Conservation (phyloP, 139 green algal genomes). For the Volvox reticuliferus region DNA sequence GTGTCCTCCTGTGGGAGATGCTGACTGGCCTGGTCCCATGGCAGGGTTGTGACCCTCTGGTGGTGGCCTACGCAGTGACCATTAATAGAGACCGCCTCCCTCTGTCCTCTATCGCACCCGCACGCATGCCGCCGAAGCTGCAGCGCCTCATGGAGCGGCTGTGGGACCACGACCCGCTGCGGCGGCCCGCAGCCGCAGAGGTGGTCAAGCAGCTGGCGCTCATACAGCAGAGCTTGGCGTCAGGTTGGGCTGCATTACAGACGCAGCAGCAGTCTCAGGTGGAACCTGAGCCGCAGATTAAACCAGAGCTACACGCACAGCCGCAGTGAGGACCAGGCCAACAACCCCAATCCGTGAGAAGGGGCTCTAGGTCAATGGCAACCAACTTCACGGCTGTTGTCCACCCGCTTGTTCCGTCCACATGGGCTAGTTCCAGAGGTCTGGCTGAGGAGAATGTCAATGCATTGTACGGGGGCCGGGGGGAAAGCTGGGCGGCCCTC, state of each 20-base stretch:
- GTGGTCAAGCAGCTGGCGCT: conserved; percentile 31
- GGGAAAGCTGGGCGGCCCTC: too few relatives aligned
- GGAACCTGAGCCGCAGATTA: not conserved
- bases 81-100: not conserved
- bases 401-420: too few relatives aligned
- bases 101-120: not conserved
- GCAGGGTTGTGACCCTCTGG: conserved; percentile 3
- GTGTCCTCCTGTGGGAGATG: conserved; percentile 34
- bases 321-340: not conserved
- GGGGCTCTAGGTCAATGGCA: too few relatives aligned
- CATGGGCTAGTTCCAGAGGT: too few relatives aligned
- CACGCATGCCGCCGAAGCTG: conserved; percentile 9
- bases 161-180: conserved; percentile 36
- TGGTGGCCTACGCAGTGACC: conserved; percentile 37
- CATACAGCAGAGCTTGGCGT: not conserved
- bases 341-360: not conserved
- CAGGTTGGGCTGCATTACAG: not conserved
- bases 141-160: not conserved
- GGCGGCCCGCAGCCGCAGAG: conserved; percentile 13
- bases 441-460: too few relatives aligned
- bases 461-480: too few relatives aligned
- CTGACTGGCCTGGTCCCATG: conserved; percentile 14
- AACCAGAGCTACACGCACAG: not conserved
- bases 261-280: not conserved
- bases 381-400: too few relatives aligned